Evolutionary conservation across 257 asterid species (phyloP).

Genomic region (Linaria vulgaris): DNA sequence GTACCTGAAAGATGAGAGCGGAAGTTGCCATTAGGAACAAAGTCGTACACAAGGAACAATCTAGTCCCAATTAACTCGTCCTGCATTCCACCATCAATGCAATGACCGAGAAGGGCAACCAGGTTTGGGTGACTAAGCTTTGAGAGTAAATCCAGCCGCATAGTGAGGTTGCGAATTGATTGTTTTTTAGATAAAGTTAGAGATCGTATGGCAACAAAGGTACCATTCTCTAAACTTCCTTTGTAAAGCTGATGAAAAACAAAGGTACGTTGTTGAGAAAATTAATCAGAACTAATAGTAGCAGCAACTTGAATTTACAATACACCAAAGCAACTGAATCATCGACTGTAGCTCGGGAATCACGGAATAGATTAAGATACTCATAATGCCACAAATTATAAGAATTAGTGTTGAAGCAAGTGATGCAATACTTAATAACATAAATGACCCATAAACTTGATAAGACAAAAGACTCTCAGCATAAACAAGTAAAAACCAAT

Average conservation of each 20-base stretch:
- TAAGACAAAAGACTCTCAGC: background rate
- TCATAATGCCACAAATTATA: too few species aligned
- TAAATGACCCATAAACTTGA: background rate
- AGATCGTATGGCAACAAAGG: conserved; percentile 56
- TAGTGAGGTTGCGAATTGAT: conserved; percentile 61
- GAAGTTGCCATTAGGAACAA: conserved; percentile 69
- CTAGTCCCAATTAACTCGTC: conserved; percentile 65
- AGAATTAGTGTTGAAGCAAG: too few species aligned
- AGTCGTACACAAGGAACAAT: conserved; percentile 82
- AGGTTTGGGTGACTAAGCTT: conserved; percentile 90
- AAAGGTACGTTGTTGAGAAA: conserved; percentile 22
- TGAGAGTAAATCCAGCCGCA: conserved; percentile 77
- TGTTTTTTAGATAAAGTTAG: conserved; percentile 53
- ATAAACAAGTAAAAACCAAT: conserved; percentile 3
- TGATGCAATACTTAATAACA: too few species aligned
- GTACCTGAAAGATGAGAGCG: conserved; percentile 85
- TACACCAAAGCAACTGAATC: background rate
- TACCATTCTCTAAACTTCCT: conserved; percentile 78
- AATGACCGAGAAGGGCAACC: conserved; percentile 76
- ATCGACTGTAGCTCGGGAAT: background rate
- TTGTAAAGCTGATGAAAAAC: conserved; percentile 66
- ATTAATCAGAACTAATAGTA: too few species aligned
- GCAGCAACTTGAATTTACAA: too few species aligned
- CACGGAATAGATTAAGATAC: too few species aligned
- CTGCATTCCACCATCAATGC: conserved; percentile 65